phyloP scores from a whole-genome alignment of 1,139 yeast genomes.

The Debaryomyces sp. region DNA sequence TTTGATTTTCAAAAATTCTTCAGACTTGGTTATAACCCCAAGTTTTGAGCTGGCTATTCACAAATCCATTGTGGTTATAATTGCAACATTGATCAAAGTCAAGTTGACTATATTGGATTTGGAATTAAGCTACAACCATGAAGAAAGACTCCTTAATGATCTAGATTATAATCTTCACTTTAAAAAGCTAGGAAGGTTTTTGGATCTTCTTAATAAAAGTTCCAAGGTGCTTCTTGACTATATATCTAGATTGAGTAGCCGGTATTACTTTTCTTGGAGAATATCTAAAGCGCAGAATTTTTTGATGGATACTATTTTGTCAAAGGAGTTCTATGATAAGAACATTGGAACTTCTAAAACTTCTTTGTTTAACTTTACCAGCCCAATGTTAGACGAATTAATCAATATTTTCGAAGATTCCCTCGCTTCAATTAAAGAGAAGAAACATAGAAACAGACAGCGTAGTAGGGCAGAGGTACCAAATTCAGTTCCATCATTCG shows the following conservation, averaged over 20 bases:
- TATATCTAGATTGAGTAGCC: slow-evolving; percentile 24
- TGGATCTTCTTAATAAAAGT: slow-evolving; percentile 19
- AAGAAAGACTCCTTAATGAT: slow-evolving; percentile 14
- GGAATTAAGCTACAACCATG: slow-evolving; percentile 13
- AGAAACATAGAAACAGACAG: neutral
- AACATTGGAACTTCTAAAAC: slow-evolving; percentile 13
- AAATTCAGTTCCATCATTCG: neutral
- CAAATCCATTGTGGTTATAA: slow-evolving; percentile 28
- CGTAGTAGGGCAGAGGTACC: neutral
- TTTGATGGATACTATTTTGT: slow-evolving; percentile 23
- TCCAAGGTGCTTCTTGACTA: slow-evolving; percentile 22
- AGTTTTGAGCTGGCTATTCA: slow-evolving; percentile 35
- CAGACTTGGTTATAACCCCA: slow-evolving; percentile 44
- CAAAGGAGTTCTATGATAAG: slow-evolving; percentile 25
- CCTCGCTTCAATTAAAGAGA: slow-evolving; percentile 11
- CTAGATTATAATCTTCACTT: slow-evolving; percentile 13
- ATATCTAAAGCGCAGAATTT: slow-evolving; percentile 34
- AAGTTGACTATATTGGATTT: slow-evolving; percentile 11
- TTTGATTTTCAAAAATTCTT: slow-evolving; percentile 19
- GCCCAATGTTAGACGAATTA: slow-evolving; percentile 25
- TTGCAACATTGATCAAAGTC: slow-evolving; percentile 27
- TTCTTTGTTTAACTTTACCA: slow-evolving; percentile 13
- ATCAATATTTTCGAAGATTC: slow-evolving; percentile 20
- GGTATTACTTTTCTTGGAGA: slow-evolving; percentile 44
- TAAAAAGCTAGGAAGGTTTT: slow-evolving; percentile 16